These are phyloP conservation scores for Candida sp. DNA, from an alignment of 1,139 yeast species.

Conservation along the genomic window DNA sequence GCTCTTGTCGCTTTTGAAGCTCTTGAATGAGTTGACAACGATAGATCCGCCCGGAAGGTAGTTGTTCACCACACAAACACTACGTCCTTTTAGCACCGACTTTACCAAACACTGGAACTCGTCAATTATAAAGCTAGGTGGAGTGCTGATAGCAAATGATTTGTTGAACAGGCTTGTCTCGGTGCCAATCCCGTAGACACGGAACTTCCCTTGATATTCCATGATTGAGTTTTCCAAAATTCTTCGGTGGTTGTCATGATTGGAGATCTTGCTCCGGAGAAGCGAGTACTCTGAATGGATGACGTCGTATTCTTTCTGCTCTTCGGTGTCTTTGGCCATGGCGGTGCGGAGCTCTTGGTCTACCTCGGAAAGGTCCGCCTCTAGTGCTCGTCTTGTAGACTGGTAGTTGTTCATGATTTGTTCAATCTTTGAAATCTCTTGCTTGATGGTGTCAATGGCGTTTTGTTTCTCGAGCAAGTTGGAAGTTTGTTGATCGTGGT, in stretches of 20 bases:
- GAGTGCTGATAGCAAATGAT: conserved; percentile 16
- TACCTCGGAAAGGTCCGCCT: conserved; percentile 4
- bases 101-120: conserved; percentile 25
- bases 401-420: conserved; percentile 10
- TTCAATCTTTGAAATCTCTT: conserved; percentile 10
- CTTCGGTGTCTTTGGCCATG: conserved; percentile 4
- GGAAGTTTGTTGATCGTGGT: conserved; percentile 10
- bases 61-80: conserved; percentile 22
- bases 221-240: conserved; percentile 57
- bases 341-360: not conserved
- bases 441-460: conserved; percentile 8
- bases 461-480: conserved; percentile 1
- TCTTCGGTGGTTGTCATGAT: conserved; percentile 34
- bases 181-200: conserved; percentile 31
- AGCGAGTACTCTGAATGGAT: conserved; percentile 13
- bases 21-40: not conserved
- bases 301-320: conserved; percentile 10
- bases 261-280: conserved; percentile 19
- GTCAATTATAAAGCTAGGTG: conserved; percentile 17
- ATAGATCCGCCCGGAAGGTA: conserved; percentile 8
- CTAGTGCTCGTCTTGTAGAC: conserved; percentile 2
- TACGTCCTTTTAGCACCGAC: conserved; percentile 18
- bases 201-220: conserved; percentile 41
- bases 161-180: conserved; percentile 23
- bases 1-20: conserved; percentile 2